A percentile compares a stretch with the other conserved stretches of the same genome.
Evolutionary conservation across 169 alveolate species (phyloP).

Genomic region (Plasmodium chabaudi): DNA sequence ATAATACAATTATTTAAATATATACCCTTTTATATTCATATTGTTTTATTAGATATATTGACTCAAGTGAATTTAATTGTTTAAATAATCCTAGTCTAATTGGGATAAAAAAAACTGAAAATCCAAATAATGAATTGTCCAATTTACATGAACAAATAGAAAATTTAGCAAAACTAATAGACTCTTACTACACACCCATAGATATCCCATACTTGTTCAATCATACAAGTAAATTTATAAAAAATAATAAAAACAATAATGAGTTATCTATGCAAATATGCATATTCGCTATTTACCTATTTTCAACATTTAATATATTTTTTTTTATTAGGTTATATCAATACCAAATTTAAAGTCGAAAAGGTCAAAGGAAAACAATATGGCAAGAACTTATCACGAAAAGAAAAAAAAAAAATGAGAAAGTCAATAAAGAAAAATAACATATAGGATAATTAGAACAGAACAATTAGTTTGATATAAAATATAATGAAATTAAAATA

Average conservation of each 20-base stretch:
- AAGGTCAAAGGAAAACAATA: conserved; percentile 20
- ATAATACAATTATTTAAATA: too few relatives aligned
- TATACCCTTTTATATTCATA: too few relatives aligned
- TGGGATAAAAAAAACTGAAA: conserved; percentile 23
- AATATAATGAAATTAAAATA: too few relatives aligned
- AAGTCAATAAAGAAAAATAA: conserved; percentile 31
- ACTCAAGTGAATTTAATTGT: conserved; percentile 9
- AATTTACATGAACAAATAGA: conserved; percentile 7
- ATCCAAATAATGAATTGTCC: neutral
- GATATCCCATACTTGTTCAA: conserved; percentile 47
- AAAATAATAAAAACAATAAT: neutral
- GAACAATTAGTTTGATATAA: too few relatives aligned
- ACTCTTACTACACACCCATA: conserved; percentile 19
- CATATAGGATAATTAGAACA: neutral
- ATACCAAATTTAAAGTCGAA: conserved; percentile 59
- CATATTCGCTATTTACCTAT: neutral
- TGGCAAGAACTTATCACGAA: conserved; percentile 30
- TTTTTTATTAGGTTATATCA: conserved; percentile 21
- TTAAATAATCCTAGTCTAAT: conserved; percentile 18
- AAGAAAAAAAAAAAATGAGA: conserved; percentile 43
- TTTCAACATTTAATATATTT: neutral
- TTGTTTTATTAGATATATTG: conserved; percentile 11
- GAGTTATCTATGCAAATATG: neutral
- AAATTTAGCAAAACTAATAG: conserved; percentile 6
- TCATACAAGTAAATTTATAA: conserved; percentile 13